Evolutionary conservation across 2,329 filamentous ascomycete genomes (phyloP), one percentile per base, ranked within the genome.

Genomic region (Zasmidium citrigriseum): DNA sequence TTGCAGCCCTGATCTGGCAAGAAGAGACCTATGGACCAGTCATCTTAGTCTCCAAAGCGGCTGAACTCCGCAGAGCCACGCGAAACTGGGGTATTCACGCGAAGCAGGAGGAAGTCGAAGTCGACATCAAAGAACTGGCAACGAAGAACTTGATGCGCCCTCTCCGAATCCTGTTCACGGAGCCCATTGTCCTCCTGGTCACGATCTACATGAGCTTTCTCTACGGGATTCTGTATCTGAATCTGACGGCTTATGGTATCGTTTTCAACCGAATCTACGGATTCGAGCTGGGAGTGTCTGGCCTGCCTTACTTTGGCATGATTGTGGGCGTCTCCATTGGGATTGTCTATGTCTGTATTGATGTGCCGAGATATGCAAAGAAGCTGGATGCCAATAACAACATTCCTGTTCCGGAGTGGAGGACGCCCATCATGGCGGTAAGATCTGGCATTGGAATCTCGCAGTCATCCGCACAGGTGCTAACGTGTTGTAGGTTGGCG

Each of bases 271-370:
- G 75, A 2, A 81, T 92, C 4, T 88, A 96, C 73, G 82, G 83
- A 64, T 88, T 93, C 77, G 84, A 76, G 29, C 70, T 81, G 1
- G 92, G 92, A 55, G 75, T 90, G 20, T 82, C 86, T 4, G 91
- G 91, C 11, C 80, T 96, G 7, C 86, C 91, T 9, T 96, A 92
- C 73, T 90, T 96, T 67, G 92, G 91, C 54, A 90, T 96, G 64
- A 67, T 73, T 48, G 55, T 72, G 5, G 70, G 70, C 16, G 68
- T 69, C 10, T 48, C 68, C 20, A 57, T 61, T 27, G 60, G 34
- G 22, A 60, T 72, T 18, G 70, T 65, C 9, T 61, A 67, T 34
- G 29, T 60, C 25, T 54, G 68, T 18, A 53, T 54, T 23, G 55
- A 62, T 25, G 70, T 83, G 0, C 59, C 64, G 11, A 48, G 61